Evolutionary conservation across 2,329 filamentous ascomycete species (phyloP).

Genomic region (Cladophialophora chaetospira): DNA sequence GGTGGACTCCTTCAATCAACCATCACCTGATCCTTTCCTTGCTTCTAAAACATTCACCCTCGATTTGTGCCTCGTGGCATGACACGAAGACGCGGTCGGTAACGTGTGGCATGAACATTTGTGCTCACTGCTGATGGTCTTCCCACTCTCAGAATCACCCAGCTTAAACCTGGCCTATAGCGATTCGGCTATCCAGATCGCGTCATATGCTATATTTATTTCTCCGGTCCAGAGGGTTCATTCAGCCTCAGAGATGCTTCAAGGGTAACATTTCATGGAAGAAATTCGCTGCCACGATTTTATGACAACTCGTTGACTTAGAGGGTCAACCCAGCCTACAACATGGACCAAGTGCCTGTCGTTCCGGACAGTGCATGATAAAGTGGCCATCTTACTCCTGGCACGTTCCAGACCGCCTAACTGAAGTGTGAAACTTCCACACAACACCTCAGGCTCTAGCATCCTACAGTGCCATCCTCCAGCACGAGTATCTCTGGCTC

Average conservation of each 20-base stretch:
- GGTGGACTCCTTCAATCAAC: background rate
- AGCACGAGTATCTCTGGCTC: background rate
- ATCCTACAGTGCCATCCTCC: too few relatives aligned
- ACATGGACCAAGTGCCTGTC: too few relatives aligned
- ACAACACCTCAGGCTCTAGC: too few relatives aligned
- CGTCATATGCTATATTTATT: slow-evolving; percentile 4
- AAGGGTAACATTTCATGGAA: too few relatives aligned
- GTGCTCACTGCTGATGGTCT: background rate
- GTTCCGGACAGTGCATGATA: too few relatives aligned
- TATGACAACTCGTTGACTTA: too few relatives aligned
- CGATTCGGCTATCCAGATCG: background rate
- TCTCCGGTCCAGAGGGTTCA: background rate
- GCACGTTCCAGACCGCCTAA: too few relatives aligned
- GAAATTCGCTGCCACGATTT: too few relatives aligned
- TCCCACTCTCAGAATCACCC: background rate
- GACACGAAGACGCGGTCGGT: background rate
- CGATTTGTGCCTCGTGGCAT: slow-evolving; percentile 6
- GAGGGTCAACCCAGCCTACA: too few relatives aligned
- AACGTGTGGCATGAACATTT: background rate
- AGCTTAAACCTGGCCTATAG: slow-evolving; percentile 21
- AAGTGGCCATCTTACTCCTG: too few relatives aligned
- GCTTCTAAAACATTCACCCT: background rate
- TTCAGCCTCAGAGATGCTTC: background rate
- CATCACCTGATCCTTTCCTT: slow-evolving; percentile 15
- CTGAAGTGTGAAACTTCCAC: too few relatives aligned